These are phyloP conservation scores for Wickerhamomyces mucosus DNA, from an alignment of 805 yeast genomes.

Conservation along the genomic window DNA sequence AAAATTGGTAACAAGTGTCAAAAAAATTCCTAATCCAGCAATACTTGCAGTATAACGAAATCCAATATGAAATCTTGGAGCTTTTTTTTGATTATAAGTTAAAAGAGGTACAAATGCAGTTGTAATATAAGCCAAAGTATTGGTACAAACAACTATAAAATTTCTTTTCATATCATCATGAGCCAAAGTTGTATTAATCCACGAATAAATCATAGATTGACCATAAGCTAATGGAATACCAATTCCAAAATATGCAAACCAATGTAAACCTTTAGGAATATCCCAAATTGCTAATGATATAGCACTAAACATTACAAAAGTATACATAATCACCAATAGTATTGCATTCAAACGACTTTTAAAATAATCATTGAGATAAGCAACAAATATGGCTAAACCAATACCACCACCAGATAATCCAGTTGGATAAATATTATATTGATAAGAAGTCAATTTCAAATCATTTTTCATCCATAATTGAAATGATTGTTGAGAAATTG, in stretches of 20 bases:
- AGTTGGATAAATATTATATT: constrained; percentile 34
- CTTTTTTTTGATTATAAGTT: constrained; percentile 28
- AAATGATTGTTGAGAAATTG: constrained; percentile 32
- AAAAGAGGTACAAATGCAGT: constrained; percentile 32
- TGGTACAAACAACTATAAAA: constrained; percentile 30
- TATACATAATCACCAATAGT: constrained; percentile 28
- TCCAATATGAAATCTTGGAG: constrained; percentile 28
- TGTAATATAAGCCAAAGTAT: constrained; percentile 32
- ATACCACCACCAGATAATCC: constrained; percentile 30
- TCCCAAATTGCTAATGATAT: constrained; percentile 36
- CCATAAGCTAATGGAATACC: constrained; percentile 43
- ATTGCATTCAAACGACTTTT: constrained; percentile 29
- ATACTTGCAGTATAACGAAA: constrained; percentile 29
- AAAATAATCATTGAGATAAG: constrained; percentile 28
- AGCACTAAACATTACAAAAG: constrained; percentile 32
- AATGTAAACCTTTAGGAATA: constrained; percentile 37
- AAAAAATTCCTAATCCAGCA: constrained; percentile 22
- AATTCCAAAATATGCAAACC: constrained; percentile 39
- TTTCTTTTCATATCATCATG: constrained; percentile 23
- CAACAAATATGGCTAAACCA: constrained; percentile 24
- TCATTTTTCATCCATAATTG: constrained; percentile 35
- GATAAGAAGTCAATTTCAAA: constrained; percentile 21
- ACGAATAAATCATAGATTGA: constrained; percentile 44
- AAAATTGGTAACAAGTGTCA: constrained; percentile 20
- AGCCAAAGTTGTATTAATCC: constrained; percentile 40